A percentile compares a stretch with the other conserved stretches of the same genome.
Evolutionary conservation across 2,329 filamentous ascomycete genomes (phyloP).

Genomic region (Apiospora arundinis): DNA sequence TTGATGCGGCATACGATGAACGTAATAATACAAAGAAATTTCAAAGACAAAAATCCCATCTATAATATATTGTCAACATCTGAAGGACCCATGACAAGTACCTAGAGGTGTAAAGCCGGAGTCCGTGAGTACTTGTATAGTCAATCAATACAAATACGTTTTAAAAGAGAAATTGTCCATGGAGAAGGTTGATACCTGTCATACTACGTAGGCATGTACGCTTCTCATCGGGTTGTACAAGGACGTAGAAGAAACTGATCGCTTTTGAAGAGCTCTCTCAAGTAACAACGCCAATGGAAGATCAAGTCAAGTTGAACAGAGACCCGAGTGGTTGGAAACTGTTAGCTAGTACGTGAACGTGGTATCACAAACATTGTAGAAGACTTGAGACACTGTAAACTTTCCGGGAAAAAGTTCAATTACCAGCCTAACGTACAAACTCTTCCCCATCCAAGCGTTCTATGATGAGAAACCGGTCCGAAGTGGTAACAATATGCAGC

Average conservation of each 20-base stretch:
- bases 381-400: background rate
- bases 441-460: slow-evolving; percentile 21
- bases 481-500: slow-evolving; percentile 19
- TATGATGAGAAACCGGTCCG: slow-evolving; percentile 22
- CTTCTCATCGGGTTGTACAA: background rate
- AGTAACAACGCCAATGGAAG: background rate
- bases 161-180: background rate
- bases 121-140: background rate
- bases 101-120: background rate
- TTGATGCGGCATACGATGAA: slow-evolving; percentile 16
- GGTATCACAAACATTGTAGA: background rate
- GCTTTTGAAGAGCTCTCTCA: background rate
- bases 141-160: too few species aligned
- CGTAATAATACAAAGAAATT: slow-evolving; percentile 11
- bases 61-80: background rate
- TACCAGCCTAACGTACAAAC: slow-evolving; percentile 23
- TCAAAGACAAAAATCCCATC: background rate
- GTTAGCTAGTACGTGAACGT: background rate
- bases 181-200: background rate
- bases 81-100: background rate
- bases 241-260: too few species aligned
- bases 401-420: slow-evolving; percentile 12
- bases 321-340: background rate
- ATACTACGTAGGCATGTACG: background rate
- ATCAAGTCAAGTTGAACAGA: background rate